Percentiles rank a stretch among this genome's conserved stretches.
Evolutionary conservation across 106 monocot species (phyloP).

Genomic region (Dendrobium chrysotoxum): DNA sequence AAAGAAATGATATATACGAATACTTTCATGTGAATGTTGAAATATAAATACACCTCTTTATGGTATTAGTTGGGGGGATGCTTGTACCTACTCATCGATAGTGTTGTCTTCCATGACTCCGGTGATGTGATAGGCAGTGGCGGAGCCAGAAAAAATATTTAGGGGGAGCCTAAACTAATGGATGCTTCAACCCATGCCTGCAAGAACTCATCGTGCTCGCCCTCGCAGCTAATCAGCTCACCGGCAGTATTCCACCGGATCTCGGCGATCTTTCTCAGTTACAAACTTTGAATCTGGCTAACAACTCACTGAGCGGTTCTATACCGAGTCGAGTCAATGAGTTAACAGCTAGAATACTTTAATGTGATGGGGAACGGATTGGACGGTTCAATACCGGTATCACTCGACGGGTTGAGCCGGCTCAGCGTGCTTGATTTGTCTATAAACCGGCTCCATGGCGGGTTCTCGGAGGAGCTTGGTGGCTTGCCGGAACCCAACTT

Average conservation of each 20-base stretch:
- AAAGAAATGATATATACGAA: no score
- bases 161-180: no score
- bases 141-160: no score
- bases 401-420: constrained; percentile 22
- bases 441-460: constrained; percentile 47
- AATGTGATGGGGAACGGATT: constrained; percentile 68
- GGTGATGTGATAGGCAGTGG: no score
- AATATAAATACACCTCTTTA: no score
- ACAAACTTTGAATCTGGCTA: constrained; percentile 47
- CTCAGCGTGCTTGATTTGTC: constrained; percentile 65
- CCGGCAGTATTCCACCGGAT: constrained; percentile 27
- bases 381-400: constrained; percentile 62
- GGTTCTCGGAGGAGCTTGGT: constrained; percentile 37
- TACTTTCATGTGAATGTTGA: no score
- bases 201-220: constrained; percentile 36
- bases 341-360: constrained; percentile 31
- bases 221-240: constrained; percentile 27
- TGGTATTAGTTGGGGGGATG: no score
- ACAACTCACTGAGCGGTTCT: constrained; percentile 49
- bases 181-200: no score
- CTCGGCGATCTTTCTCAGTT: constrained; percentile 32
- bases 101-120: no score
- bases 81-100: no score
- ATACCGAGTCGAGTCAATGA: constrained; percentile 55
- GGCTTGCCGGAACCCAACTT: constrained; percentile 37